Evolutionary conservation across 208 protist genomes (phyloP), one percentile per base, ranked within the genome.

Genomic region (Novymonas esmeraldas): DNA sequence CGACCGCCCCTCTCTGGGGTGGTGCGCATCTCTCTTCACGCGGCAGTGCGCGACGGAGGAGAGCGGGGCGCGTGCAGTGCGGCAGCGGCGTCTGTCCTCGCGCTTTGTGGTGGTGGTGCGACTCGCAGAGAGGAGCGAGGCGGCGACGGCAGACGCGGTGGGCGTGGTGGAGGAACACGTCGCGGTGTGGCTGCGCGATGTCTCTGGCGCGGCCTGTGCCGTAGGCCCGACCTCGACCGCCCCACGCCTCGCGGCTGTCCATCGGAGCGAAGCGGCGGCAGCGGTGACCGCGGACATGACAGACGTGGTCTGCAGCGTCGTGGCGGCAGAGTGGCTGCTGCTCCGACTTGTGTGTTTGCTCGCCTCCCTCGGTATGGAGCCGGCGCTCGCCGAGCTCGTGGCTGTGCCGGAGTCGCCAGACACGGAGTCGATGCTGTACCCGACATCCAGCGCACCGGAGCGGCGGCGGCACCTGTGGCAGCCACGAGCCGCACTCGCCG

Each of bases 271-370:
- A 0, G 26, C 49, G 20, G 9, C 20, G 6, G 10, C 44, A 6
- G 18, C 58, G 9, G 38, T 50, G 18, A 29, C 33, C n/a, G 51
- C 67, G 24, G 70, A 76, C 41, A 10, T 76, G 39, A 70, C 70
- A n/a, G 42, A 59, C 14, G 42, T 41, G 4, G 6, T 46, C n/a
- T 52, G 62, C 46, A 70, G 54, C 14, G 70, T 76, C 6, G 31
- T 76, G 16, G 61, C 65, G 28, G 70, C 55, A 14, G 70, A 62
- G 48, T 76, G 70, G 62, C 70, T 76, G n/a, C 16, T 70, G 52
- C 34, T 65, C 10, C 62, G 54, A n/a, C 4, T 76, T 3, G 48
- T 54, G 0, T 45, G 54, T 28, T 48, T 76, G 14, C 36, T 69
- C 33, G 34, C 62, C 6, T 49, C 62, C 0, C 26, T 68, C 14